phyloP scores from a whole-genome alignment of 352 stramenopile species.

The Lagenidium sp. region DNA sequence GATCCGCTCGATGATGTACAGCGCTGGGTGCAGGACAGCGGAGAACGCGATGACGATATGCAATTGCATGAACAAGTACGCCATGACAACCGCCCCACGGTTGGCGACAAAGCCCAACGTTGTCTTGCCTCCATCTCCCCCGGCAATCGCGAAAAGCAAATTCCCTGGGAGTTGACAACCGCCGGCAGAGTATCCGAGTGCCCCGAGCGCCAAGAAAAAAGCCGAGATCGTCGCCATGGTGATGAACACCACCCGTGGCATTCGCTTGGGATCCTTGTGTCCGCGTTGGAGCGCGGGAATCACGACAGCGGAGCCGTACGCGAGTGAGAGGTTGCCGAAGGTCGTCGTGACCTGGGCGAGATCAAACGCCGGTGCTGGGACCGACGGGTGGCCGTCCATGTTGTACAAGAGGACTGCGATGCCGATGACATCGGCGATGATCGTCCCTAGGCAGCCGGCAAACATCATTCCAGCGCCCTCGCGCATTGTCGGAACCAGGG shows the following conservation, averaged over 20 bases:
- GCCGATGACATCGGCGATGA: conserved; percentile 46
- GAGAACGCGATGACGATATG: too few relatives aligned
- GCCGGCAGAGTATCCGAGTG: conserved; percentile 37
- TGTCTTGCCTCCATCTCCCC: conserved; percentile 15
- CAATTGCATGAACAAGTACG: conserved; percentile 52
- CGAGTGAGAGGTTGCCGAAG: too few relatives aligned
- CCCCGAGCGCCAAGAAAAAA: conserved; percentile 36
- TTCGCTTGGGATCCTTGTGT: conserved; percentile 38
- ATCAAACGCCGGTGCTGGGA: conserved; percentile 30
- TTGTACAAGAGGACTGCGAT: conserved; percentile 36
- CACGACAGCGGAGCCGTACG: too few relatives aligned
- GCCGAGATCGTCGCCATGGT: conserved; percentile 41
- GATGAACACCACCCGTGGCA: conserved; percentile 47
- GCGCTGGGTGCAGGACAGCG: too few relatives aligned
- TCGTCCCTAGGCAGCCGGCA: conserved; percentile 43
- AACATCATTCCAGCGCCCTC: too few relatives aligned
- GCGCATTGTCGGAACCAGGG: too few relatives aligned
- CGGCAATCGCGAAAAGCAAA: conserved; percentile 58
- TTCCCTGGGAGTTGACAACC: conserved; percentile 64
- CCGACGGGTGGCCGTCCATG: conserved; percentile 39
- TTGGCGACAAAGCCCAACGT: conserved; percentile 15
- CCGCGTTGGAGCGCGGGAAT: too few relatives aligned
- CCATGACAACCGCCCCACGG: conserved; percentile 18
- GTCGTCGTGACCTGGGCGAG: too few relatives aligned
- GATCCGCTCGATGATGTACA: conserved; percentile 31